Evolutionary conservation across 2,329 filamentous ascomycete species (phyloP), one percentile per base, ranked within the genome.

Genomic region (Biscogniauxia mediterranea): DNA sequence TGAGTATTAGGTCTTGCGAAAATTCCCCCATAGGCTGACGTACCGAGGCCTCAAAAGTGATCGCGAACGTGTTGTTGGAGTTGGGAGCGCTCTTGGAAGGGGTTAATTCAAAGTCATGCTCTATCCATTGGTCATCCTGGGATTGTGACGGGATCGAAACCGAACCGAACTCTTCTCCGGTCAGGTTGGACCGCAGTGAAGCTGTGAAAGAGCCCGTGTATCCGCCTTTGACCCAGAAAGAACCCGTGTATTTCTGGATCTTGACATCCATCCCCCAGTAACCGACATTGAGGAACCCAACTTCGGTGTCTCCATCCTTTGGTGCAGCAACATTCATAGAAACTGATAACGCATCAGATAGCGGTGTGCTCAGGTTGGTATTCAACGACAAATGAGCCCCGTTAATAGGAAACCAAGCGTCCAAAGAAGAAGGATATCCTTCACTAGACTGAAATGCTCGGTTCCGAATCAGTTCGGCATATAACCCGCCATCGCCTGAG

Each of bases 401-500:
- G 56, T 79, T 78, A 55, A 83, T 64, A 1, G 80, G 64, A 17
- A 71, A 73, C 80, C 81, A 85, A 17, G 74, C 78, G n/a, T 75
- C 73, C 2, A 85, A 74, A 3, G 76, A 78, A 49, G 76, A 73
- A 3, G 78, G 79, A 62, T 73, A 80, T 17, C 69, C 66, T 20
- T 76, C 73, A 61, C 77, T 80, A 58, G 77, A 77, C 73, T 92
- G 89, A 69, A 92, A 91, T 11, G 88, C 89, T 55, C 88, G 83
- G 74, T 92, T 92, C 56, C 82, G 83, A 60, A 92, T 83, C 59
- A 92, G 74, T 70, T 92, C 88, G 55, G 86, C 89, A 70, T 92
- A 91, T 64, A 91, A 84, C 5, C 89, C 89, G 21, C 89, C 89
- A 69, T 92, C 89, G 2, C 89, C 88, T 1, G 85, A 88, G 72